Evolutionary conservation across 331 rosid species (phyloP), one percentile per base, ranked within the genome.

Genomic region (Telfairia occidentalis): DNA sequence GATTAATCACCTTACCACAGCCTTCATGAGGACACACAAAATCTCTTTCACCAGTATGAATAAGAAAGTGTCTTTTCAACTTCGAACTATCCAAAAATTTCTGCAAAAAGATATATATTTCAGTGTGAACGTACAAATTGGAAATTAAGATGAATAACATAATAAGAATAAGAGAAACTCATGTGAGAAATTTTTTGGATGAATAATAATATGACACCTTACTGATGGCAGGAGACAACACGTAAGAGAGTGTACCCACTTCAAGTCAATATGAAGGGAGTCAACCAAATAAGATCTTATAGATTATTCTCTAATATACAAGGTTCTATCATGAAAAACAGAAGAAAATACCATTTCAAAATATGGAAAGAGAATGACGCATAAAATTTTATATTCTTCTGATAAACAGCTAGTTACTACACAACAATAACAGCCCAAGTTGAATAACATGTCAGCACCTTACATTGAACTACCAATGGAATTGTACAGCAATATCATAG

Each of bases 81-180:
- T 92, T 92, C 55, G 98, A 92, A 82, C 97, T 89, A 76, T 92
- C 98, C 85, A 92, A 83, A 85, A 90, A 92, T 90, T 90, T 92
- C 98, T 92, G 96, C 84, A 73, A 69, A 81, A 58, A 80, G 48
- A 77, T 32, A 86, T 24, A 64, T 37, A 16, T 45, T 30, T 75
- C 37, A 67, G 60, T 32, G 76, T 50, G 54, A 60, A 13, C 34
- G 45, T 23, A 59, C 28, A 60, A 32, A 24, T 18, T 26, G 23
- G 61, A 3, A 45, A 13, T 18, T 18, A 28, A 45, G 52, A 30
- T 49, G 2, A 72, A 52, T 55, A 24, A 21, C 7, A 29, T 79
- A 48, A 15, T 2, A 48, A 43, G 43, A 29, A 15, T 18, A 59
- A 15, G 50, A 52, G 18, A 59, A 11, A 70, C 29, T 3, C 53